Base-by-base conservation (phyloP, 495 filamentous ascomycete species). In the Lindgomyces ingoldianus region DNA sequence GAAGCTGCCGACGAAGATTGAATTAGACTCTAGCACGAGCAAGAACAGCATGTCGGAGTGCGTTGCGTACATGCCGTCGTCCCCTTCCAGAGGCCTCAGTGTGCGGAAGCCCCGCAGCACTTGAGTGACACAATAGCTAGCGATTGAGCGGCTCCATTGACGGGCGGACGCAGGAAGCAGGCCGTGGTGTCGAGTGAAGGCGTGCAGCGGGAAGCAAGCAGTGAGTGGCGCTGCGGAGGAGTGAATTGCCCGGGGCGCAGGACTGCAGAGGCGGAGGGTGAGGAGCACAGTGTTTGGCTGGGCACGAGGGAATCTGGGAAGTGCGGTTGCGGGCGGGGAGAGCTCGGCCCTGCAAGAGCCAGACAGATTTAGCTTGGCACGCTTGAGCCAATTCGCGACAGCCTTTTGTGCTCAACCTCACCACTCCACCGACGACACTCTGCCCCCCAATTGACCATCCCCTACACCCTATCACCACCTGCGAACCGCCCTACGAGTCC, bases 31-130 rank as follows among this genome's bases (percentile, higher is more conserved):
- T 16, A 30, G 29, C 33, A 36, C 22, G 21, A 49, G 1, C 30
- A 33, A 36, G 26, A 19, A 47, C 24, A 26, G 54, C 21, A 45
- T 3, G 21, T 11, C 24, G 4, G n/a, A 18, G 21, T 42, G 25
- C 26, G 14, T 25, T 44, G 22, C 62, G 36, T 62, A 66, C 62
- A 59, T 46, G 51, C 68, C 68, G 68, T 70, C 67, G 63, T 67
- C 68, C 68, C 67, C 63, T 36, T 45, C 49, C 12, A n/a, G 50
- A 58, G 64, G 67, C 56, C 68, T 64, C 62, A 67, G 70, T 73
- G 72, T 70, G 70, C 70, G 68, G 70, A 70, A 69, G 67, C 69
- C 72, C 73, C 73, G 73, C 73, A 74, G 70, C 73, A 75, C 72
- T 70, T 47, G 57, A 61, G 65, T 62, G 59, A 73, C 59, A 68